Evolutionary conservation across 129 eudicot genomes (phyloP).

Genomic region (Saposhnikovia divaricata): DNA sequence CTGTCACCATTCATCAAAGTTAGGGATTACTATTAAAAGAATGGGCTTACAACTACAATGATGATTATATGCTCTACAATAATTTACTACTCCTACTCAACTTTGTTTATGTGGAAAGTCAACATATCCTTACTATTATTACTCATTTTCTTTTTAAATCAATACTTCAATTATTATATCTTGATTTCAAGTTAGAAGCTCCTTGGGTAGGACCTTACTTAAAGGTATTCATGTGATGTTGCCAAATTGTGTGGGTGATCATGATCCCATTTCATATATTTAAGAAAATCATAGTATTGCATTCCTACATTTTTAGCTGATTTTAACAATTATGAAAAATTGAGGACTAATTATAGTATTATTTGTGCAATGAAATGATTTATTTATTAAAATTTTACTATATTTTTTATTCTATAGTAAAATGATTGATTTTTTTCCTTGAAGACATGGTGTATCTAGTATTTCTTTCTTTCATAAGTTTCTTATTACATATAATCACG

Average conservation of each 20-base stretch:
- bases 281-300: background rate
- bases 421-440: too few relatives aligned
- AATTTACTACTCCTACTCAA: background rate
- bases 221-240: constrained; percentile 15
- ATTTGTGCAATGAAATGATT: too few relatives aligned
- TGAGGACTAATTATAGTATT: too few relatives aligned
- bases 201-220: constrained; percentile 11
- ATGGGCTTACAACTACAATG: constrained; percentile 7
- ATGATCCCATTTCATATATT: background rate
- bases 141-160: background rate
- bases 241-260: constrained; percentile 10
- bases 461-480: too few relatives aligned
- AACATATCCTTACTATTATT: background rate
- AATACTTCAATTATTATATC: background rate
- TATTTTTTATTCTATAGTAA: too few relatives aligned
- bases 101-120: constrained; percentile 13
- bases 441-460: too few relatives aligned
- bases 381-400: too few relatives aligned
- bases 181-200: constrained; percentile 6
- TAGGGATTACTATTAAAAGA: constrained; percentile 14
- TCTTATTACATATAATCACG: too few relatives aligned
- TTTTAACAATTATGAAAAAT: too few relatives aligned
- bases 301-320: background rate
- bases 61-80: constrained; percentile 13
- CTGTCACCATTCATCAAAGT: constrained; percentile 15